A percentile compares a stretch with the other conserved stretches of the same genome.
These are phyloP conservation scores for Colletotrichum shisoi DNA, from an alignment of 2,329 filamentous ascomycete species.

Conservation along the genomic window DNA sequence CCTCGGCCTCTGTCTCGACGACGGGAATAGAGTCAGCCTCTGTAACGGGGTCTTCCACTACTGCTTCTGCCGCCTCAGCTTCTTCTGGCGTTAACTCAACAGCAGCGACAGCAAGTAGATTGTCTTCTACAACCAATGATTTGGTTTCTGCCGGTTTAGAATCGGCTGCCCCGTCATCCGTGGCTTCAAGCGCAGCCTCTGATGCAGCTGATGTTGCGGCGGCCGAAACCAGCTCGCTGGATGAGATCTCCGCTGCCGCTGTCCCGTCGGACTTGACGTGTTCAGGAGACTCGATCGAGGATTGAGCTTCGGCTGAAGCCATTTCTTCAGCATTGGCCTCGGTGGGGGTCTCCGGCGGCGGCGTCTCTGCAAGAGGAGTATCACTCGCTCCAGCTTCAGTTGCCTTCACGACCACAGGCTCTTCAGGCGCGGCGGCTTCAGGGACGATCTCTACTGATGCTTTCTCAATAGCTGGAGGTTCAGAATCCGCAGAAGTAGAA, in stretches of 20 bases:
- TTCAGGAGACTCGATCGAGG: neutral
- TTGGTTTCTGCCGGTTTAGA: neutral
- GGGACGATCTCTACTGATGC: neutral
- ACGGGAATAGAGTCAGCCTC: neutral
- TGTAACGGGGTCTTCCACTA: neutral
- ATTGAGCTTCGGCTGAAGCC: constrained; percentile 3
- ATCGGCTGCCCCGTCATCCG: neutral
- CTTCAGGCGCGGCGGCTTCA: neutral
- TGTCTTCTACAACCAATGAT: neutral
- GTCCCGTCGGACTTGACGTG: neutral
- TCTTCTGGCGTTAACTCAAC: neutral
- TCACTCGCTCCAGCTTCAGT: neutral
- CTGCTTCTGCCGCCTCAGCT: constrained; percentile 11
- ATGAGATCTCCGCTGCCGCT: neutral
- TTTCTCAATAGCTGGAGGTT: neutral
- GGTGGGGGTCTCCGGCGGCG: neutral
- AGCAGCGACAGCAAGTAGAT: neutral
- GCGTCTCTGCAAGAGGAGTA: neutral
- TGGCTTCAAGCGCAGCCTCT: constrained; percentile 3
- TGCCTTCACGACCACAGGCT: neutral
- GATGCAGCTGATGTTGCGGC: neutral
- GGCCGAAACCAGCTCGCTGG: neutral
- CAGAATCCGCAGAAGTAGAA: neutral
- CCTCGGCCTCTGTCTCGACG: neutral
- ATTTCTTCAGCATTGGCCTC: neutral